Percentiles rank a stretch among this genome's conserved stretches.
phyloP scores from a whole-genome alignment of 371 early-diverging fungal genomes.

The Dinochytrium kinnereticum region DNA sequence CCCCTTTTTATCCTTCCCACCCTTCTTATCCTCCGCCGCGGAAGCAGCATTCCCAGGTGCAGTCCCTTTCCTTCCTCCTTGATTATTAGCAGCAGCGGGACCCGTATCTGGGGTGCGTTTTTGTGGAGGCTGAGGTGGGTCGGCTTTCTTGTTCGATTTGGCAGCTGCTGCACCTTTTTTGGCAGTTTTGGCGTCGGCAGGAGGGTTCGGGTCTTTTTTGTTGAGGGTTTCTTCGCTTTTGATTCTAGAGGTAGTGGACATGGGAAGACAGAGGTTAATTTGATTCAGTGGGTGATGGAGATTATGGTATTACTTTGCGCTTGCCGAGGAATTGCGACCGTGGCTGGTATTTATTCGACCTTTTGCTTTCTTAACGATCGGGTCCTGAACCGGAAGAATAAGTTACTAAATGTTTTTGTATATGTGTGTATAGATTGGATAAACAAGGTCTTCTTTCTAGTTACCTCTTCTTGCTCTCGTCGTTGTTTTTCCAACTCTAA shows the following conservation, averaged over 20 bases:
- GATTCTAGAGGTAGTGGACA: constrained; percentile 10
- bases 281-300: too few relatives aligned
- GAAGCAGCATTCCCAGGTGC: too few relatives aligned
- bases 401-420: not conserved
- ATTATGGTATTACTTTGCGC: constrained; percentile 18
- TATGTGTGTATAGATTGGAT: not conserved
- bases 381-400: constrained; percentile 32
- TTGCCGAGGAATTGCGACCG: constrained; percentile 39
- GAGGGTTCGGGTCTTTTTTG: constrained; percentile 24
- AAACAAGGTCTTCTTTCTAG: too few relatives aligned
- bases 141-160: constrained; percentile 12
- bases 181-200: constrained; percentile 24
- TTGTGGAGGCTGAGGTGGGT: constrained; percentile 20
- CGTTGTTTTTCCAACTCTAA: constrained; percentile 46
- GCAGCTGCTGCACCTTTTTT: constrained; percentile 22
- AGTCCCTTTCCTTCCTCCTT: constrained; percentile 36
- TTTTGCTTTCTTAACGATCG: constrained; percentile 42
- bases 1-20: constrained; percentile 31
- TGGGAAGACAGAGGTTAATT: not conserved
- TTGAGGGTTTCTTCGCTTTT: constrained; percentile 41
- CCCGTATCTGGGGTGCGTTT: constrained; percentile 37
- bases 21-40: constrained; percentile 33
- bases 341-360: constrained; percentile 24
- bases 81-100: constrained; percentile 18
- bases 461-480: constrained; percentile 52